A percentile compares a stretch with the other conserved stretches of the same genome.
Evolutionary conservation across 768 basidiomycete species (phyloP).

Genomic region (Boletus eberwhitei): DNA sequence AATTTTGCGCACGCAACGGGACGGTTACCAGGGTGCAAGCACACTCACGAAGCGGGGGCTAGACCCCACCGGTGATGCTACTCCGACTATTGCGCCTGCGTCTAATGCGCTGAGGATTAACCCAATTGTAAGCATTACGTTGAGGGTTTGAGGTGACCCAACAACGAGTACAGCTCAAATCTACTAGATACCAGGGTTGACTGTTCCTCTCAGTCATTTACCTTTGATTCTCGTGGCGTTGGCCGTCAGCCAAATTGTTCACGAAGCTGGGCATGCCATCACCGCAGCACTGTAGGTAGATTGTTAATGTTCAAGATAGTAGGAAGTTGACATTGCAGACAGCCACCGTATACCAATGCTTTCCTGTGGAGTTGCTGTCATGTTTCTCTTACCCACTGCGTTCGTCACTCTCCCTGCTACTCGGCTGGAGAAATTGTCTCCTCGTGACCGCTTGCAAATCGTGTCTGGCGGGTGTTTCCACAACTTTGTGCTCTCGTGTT

Average conservation of each 20-base stretch:
- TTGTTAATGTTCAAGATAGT: background rate
- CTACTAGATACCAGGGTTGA: constrained; percentile 75
- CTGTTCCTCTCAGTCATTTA: constrained; percentile 69
- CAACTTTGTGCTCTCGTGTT: constrained; percentile 60
- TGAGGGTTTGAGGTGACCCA: background rate
- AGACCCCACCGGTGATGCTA: background rate
- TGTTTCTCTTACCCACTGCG: constrained; percentile 65
- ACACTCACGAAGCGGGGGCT: constrained; percentile 17
- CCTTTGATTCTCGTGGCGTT: constrained; percentile 64
- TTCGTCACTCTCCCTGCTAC: constrained; percentile 60
- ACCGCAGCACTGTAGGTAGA: constrained; percentile 66
- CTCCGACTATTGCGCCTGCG: background rate
- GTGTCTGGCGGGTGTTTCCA: constrained; percentile 76
- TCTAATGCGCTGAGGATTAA: constrained; percentile 16
- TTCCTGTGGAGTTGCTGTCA: constrained; percentile 58
- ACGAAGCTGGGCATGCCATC: constrained; percentile 79
- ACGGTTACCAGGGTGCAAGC: background rate
- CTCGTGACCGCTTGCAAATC: constrained; percentile 52
- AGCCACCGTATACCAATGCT: constrained; percentile 67
- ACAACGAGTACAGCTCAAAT: background rate
- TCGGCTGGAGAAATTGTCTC: constrained; percentile 37
- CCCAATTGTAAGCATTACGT: constrained; percentile 30
- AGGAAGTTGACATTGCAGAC: constrained; percentile 1
- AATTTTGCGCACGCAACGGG: constrained; percentile 2
- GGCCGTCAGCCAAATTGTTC: constrained; percentile 62